These are phyloP conservation scores for Dactylonectria macrodidyma DNA, from an alignment of 2,329 filamentous ascomycete genomes.

Conservation along the genomic window DNA sequence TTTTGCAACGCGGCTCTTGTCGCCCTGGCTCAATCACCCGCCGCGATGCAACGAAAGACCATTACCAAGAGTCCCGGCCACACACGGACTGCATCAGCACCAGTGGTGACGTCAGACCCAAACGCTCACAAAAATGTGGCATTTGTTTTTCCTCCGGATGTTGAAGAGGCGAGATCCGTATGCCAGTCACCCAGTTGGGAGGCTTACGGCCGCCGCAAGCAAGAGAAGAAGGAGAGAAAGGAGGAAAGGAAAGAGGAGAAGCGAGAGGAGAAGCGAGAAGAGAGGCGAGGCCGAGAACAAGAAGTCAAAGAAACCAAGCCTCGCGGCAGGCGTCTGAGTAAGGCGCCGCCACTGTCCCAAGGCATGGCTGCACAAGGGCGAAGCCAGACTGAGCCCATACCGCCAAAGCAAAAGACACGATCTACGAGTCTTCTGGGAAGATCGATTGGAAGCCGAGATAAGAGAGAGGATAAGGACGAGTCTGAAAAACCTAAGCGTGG, in stretches of 20 bases:
- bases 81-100: slow-evolving; percentile 28
- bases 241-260: slow-evolving; percentile 58
- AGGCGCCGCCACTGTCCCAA: slow-evolving; percentile 48
- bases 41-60: slow-evolving; percentile 37
- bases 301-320: slow-evolving; percentile 35
- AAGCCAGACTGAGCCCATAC: slow-evolving; percentile 36
- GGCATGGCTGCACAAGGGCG: slow-evolving; percentile 32
- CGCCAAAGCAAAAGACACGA: slow-evolving; percentile 41
- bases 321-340: slow-evolving; percentile 51
- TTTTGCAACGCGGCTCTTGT: slow-evolving; percentile 35
- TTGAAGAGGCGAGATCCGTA: slow-evolving; percentile 56
- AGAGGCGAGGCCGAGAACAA: slow-evolving; percentile 26
- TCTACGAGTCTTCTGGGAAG: slow-evolving; percentile 49
- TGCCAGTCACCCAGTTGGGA: slow-evolving; percentile 77
- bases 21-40: slow-evolving; percentile 30
- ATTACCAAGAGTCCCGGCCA: slow-evolving; percentile 21
- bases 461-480: slow-evolving; percentile 35
- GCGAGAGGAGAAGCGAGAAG: slow-evolving; percentile 45
- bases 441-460: slow-evolving; percentile 35
- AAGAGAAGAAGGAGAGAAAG: slow-evolving; percentile 65
- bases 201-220: slow-evolving; percentile 67
- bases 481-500: slow-evolving; percentile 45
- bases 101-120: slow-evolving; percentile 39
- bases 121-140: slow-evolving; percentile 49
- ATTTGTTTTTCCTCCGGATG: slow-evolving; percentile 50